A percentile compares a stretch with the other conserved stretches of the same genome.
These are phyloP conservation scores for Phascolomyces articulosus DNA, from an alignment of 371 early-diverging fungal species.

Conservation along the genomic window DNA sequence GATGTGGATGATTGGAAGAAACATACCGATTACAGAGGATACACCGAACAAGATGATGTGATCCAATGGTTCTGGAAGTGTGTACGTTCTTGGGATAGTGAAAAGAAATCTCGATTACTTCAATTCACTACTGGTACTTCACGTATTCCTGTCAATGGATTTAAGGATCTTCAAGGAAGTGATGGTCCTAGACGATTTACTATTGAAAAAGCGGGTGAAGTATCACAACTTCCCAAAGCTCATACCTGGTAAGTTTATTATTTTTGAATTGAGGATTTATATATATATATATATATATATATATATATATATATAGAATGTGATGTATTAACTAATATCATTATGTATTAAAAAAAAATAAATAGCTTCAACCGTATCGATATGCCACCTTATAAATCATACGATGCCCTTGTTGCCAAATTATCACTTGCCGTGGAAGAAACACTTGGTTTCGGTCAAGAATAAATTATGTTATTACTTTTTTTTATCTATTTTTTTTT, in stretches of 20 bases:
- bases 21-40: conserved; percentile 97
- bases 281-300: conserved; percentile 3
- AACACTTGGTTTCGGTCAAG: conserved; percentile 85
- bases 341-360: not conserved
- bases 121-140: conserved; percentile 99
- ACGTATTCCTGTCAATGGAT: conserved; percentile 98
- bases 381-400: conserved; percentile 88
- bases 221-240: conserved; percentile 84
- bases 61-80: conserved; percentile 98
- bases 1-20: conserved; percentile 99
- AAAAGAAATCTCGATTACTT: conserved; percentile 92
- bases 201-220: conserved; percentile 94
- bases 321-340: not conserved
- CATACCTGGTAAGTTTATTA: conserved; percentile 87
- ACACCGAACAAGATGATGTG: conserved; percentile 94
- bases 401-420: conserved; percentile 75
- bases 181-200: conserved; percentile 97
- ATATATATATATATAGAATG: not conserved
- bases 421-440: conserved; percentile 93
- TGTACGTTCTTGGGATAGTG: conserved; percentile 86
- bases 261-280: conserved; percentile 3
- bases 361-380: conserved; percentile 93
- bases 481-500: not conserved
- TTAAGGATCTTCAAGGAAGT: conserved; percentile 96
- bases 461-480: conserved; percentile 36